Evolutionary conservation across 164 flowering plant genomes (phyloP), one percentile per base, ranked within the genome.

Genomic region (Umbellularia californica): DNA sequence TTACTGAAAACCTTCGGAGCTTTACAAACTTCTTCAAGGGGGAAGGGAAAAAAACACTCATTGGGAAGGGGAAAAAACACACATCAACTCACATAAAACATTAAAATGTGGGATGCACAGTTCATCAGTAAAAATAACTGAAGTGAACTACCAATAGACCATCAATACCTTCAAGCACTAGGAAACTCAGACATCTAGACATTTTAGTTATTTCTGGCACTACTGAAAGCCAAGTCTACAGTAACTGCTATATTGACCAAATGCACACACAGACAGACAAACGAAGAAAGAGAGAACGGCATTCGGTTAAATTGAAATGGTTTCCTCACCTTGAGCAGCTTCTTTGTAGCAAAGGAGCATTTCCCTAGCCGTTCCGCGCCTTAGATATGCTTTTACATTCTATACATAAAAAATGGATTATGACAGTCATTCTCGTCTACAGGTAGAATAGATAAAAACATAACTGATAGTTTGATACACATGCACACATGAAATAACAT

Each of bases 331-430:
- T 87, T 90, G 87, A 77, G 83, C 80, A 79, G 99, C 92, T 76
- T 92, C 97, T 74, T 87, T 92, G 76, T 91, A 89, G 58, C 78
- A 81, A 10, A 90, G 79, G 69, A 92, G 91, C 68, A 91, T 84
- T 77, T 95, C 98, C 75, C 90, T 87, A 60, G 99, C 97, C 20
- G 97, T 88, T 71, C 98, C 99, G 77, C 98, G 90, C 76, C 99
- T 90, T 78, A 95, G 68, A 84, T 90, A 95, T 51, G 99, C 95
- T 83, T 95, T 95, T 73, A 95, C 98, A 88, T 90, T 92, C 99
- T 95, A 90, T 75, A 77, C 33, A 73, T 24, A 25, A 47, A 72
- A 78, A 35, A 76, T 22, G 12, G 14, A 68, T 51, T 17, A 70
- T 28, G 20, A 27, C 17, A 66, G 17, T 66, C 28, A 4, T 66